Evolutionary conservation across 768 basidiomycete genomes (phyloP).

Genomic region (Tylopilus plumbeoviolaceoides): DNA sequence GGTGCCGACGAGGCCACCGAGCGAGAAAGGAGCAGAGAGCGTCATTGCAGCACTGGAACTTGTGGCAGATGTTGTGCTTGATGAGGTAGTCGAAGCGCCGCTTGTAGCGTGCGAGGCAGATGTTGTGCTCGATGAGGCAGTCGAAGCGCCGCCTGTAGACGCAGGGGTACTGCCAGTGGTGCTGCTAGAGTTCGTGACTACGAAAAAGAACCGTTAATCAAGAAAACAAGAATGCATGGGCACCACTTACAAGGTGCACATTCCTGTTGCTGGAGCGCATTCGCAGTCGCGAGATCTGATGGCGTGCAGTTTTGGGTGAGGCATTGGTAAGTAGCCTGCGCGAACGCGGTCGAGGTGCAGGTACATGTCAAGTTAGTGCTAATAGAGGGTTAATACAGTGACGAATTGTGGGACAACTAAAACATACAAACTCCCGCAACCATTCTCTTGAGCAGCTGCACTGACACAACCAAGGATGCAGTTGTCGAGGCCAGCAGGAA

Average conservation of each 20-base stretch:
- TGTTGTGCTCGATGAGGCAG: too few relatives aligned
- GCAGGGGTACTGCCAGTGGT: not conserved
- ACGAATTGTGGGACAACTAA: not conserved
- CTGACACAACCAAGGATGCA: slow-evolving; percentile 16
- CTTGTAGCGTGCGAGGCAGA: too few relatives aligned
- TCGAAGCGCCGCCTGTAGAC: too few relatives aligned
- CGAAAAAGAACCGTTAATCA: not conserved
- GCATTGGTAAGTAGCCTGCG: slow-evolving; percentile 30
- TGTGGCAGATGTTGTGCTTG: not conserved
- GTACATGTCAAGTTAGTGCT: slow-evolving; percentile 40
- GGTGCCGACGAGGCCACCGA: slow-evolving; percentile 15
- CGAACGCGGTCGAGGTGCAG: slow-evolving; percentile 38
- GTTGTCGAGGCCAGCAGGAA: not conserved
- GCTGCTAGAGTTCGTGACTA: not conserved
- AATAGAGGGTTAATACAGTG: not conserved
- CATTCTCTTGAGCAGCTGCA: not conserved
- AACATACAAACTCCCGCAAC: slow-evolving; percentile 19
- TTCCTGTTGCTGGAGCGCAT: slow-evolving; percentile 26
- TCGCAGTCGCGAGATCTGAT: slow-evolving; percentile 30
- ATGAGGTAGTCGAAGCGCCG: too few relatives aligned
- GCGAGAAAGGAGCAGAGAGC: slow-evolving; percentile 14
- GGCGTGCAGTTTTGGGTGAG: slow-evolving; percentile 33
- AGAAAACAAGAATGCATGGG: not conserved
- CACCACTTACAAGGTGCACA: slow-evolving; percentile 28
- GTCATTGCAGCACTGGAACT: slow-evolving; percentile 17